Evolutionary conservation across 2,329 filamentous ascomycete genomes (phyloP).

Genomic region (Penicillium sp.): DNA sequence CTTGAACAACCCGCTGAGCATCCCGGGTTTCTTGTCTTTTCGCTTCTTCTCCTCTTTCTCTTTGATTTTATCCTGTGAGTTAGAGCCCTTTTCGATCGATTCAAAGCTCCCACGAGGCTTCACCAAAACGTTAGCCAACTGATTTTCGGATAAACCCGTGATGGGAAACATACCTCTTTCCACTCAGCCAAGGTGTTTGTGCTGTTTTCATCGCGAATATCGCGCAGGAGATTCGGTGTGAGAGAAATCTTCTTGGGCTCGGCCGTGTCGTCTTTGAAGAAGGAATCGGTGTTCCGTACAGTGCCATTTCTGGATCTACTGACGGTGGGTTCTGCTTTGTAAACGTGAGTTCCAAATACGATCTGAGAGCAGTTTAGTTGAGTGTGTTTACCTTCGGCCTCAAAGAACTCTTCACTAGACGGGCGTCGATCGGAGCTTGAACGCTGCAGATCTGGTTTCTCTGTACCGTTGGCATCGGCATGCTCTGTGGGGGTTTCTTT

Average conservation of each 20-base stretch:
- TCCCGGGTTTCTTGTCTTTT: slow-evolving; percentile 69
- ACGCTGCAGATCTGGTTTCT: slow-evolving; percentile 29
- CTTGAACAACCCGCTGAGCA: slow-evolving; percentile 70
- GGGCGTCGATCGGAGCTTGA: slow-evolving; percentile 43
- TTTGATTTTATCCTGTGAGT: slow-evolving; percentile 62
- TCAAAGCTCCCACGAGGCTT: slow-evolving; percentile 70
- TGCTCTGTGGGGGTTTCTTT: slow-evolving; percentile 35
- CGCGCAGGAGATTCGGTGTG: slow-evolving; percentile 85
- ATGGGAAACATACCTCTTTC: slow-evolving; percentile 39
- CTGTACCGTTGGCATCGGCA: slow-evolving; percentile 19
- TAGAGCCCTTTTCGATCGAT: slow-evolving; percentile 67
- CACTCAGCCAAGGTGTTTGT: slow-evolving; percentile 29
- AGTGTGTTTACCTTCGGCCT: slow-evolving; percentile 41
- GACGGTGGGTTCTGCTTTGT: slow-evolving; percentile 31
- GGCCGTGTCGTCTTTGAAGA: slow-evolving; percentile 93
- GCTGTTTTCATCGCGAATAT: slow-evolving; percentile 52
- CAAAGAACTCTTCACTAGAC: slow-evolving; percentile 67
- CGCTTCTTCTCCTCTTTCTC: slow-evolving; percentile 78
- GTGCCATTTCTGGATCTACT: slow-evolving; percentile 76
- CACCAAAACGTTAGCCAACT: slow-evolving; percentile 19
- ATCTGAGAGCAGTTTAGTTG: not conserved
- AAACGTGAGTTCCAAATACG: slow-evolving; percentile 18
- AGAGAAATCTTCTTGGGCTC: slow-evolving; percentile 97
- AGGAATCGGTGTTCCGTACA: slow-evolving; percentile 88
- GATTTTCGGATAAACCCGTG: not conserved